These are phyloP conservation scores for Colletotrichum sublineola DNA, from an alignment of 2,329 filamentous ascomycete species.

Conservation along the genomic window DNA sequence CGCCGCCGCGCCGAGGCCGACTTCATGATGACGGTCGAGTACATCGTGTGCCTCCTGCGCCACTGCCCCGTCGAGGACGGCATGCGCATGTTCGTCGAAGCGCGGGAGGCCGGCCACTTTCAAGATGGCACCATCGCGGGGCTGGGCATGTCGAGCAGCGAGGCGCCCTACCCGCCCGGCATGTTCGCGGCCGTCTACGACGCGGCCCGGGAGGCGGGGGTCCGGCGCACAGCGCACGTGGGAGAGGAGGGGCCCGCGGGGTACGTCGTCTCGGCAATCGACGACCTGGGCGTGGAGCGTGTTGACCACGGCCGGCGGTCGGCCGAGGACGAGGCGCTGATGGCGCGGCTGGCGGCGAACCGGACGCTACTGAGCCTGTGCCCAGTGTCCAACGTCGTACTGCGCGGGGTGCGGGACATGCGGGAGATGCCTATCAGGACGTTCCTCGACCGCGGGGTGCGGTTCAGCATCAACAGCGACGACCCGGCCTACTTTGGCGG, in stretches of 20 bases:
- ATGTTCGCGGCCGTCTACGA: constrained; percentile 73
- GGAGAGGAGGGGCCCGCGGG: constrained; percentile 80
- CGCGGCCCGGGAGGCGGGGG: constrained; percentile 60
- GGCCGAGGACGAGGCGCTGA: constrained; percentile 69
- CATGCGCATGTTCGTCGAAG: constrained; percentile 56
- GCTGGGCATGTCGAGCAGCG: constrained; percentile 77
- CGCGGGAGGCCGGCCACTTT: constrained; percentile 58
- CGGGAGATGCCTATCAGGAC: constrained; percentile 67
- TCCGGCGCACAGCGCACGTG: constrained; percentile 77
- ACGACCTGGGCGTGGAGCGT: constrained; percentile 71
- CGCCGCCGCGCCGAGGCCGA: constrained; percentile 71
- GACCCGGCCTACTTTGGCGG: constrained; percentile 83
- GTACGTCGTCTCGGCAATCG: constrained; percentile 75
- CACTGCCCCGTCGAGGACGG: constrained; percentile 75
- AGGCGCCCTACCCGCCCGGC: constrained; percentile 67
- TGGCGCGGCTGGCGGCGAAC: constrained; percentile 69
- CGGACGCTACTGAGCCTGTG: constrained; percentile 60
- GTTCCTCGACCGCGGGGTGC: constrained; percentile 74
- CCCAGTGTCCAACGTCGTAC: constrained; percentile 51
- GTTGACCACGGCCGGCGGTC: constrained; percentile 83
- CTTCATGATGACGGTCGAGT: constrained; percentile 73
- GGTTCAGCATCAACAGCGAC: constrained; percentile 80
- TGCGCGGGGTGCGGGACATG: constrained; percentile 42
- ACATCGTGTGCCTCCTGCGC: constrained; percentile 80
- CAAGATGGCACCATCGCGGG: constrained; percentile 68